Evolutionary conservation across 345 rosid species (phyloP), one percentile per base, ranked within the genome.

Genomic region (Zanthoxylum bungeanum): DNA sequence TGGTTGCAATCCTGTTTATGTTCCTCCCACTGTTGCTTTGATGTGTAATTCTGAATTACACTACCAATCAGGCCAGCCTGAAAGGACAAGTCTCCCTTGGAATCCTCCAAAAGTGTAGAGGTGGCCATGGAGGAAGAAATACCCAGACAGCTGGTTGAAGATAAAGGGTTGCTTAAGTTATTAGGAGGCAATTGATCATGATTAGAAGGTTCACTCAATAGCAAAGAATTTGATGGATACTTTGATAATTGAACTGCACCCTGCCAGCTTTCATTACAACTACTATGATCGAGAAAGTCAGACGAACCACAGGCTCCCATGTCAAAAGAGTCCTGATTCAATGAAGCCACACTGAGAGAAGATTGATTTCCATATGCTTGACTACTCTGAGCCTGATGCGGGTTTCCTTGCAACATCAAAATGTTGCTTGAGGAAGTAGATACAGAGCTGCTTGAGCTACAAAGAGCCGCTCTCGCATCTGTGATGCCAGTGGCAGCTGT

Each of bases 11-110:
- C 69, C 28, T 68, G 83, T 40, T 66, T 73, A 60, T 74, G 83
- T 68, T 88, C 91, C 59, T 79, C 87, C 91, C 90, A 84, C 55
- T 69, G 74, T 46, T 76, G 85, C 57, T 73, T 86, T 7, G 80
- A 74, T 70, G 74, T 59, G 46, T 77, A 77, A 73, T 64, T 78
- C 62, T 56, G 89, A 75, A 84, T 63, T 66, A 76, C 78, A 52
- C 81, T 87, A 37, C 80, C 83, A 22, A 74, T 64, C 27, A 82
- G 67, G 16, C 84, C 82, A 16, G 82, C 58, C 64, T 88, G 93
- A 73, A 82, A 79, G 50, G 80, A 85, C 70, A 85, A 64, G 57
- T 74, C 88, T 61, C 68, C 79, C 64, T 85, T 80, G 51, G 75
- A 67, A 73, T 83, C 77, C 49, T 75, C 86, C 42, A 82, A 52